These are phyloP conservation scores for Nitzschia sp. DNA, from an alignment of 108 stramenopile species.

Conservation along the genomic window DNA sequence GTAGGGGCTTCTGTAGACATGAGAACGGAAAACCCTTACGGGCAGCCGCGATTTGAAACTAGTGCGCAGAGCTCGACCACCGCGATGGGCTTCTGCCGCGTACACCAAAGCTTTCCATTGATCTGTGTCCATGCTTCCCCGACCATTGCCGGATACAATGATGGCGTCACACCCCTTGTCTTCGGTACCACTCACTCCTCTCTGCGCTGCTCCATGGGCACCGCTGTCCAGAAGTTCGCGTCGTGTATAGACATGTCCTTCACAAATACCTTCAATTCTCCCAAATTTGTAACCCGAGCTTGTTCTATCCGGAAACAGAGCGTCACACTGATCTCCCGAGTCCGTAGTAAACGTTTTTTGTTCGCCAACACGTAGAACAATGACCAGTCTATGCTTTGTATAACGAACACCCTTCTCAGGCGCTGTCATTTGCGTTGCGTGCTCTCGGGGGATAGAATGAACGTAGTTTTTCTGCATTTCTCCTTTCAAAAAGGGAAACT, in stretches of 20 bases:
- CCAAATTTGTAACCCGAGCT: too few species aligned
- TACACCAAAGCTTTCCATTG: background rate
- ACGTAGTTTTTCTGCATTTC: constrained; percentile 4
- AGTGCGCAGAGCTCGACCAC: background rate
- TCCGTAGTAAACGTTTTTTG: background rate
- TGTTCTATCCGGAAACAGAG: background rate
- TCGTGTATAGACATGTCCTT: constrained; percentile 4
- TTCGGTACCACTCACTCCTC: constrained; percentile 7
- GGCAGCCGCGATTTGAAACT: background rate
- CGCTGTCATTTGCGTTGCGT: background rate
- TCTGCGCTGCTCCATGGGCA: background rate
- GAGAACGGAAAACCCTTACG: constrained; percentile 3
- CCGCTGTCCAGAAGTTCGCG: background rate
- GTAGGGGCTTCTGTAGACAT: constrained; percentile 1
- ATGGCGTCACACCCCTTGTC: background rate
- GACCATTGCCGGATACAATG: constrained; percentile 1
- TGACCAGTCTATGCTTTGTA: background rate
- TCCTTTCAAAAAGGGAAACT: background rate
- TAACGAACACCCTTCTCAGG: background rate
- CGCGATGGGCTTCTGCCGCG: background rate
- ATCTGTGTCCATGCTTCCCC: background rate
- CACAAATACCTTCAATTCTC: background rate
- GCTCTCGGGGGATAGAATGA: background rate
- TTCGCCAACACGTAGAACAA: constrained; percentile 8
- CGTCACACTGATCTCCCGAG: background rate